Evolutionary conservation across 306 rosid genomes (phyloP).

Genomic region (Benincasa hispida): DNA sequence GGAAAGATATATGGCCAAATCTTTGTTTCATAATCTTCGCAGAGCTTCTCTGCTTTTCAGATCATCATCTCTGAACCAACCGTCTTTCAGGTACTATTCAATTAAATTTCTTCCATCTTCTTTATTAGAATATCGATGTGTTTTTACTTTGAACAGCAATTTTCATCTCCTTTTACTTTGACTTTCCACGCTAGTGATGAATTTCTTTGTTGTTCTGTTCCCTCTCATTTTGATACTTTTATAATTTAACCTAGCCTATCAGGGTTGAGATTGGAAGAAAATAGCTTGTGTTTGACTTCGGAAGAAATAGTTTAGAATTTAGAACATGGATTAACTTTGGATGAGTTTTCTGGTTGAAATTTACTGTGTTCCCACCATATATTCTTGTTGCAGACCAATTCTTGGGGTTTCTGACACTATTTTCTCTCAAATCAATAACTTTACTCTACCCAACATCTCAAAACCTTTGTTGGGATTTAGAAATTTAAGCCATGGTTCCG

Average conservation of each 20-base stretch:
- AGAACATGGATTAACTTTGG: not conserved
- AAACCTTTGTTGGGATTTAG: conserved; percentile 33
- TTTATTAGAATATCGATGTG: not conserved
- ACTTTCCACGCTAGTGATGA: not conserved
- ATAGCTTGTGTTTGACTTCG: not conserved
- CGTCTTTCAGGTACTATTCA: conserved; percentile 30
- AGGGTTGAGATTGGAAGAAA: not conserved
- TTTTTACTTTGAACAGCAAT: not conserved
- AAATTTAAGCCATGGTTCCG: conserved; percentile 55
- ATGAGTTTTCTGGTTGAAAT: not conserved
- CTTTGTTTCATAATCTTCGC: conserved; percentile 26
- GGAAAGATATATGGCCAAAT: conserved; percentile 34
- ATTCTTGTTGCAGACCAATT: conserved; percentile 35
- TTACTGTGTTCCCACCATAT: not conserved
- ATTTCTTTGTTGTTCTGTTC: not conserved
- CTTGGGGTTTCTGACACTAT: conserved; percentile 16
- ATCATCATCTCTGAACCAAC: conserved; percentile 14
- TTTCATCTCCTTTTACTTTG: not conserved
- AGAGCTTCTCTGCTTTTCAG: conserved; percentile 39
- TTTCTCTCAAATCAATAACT: conserved; percentile 13
- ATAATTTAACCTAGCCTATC: not conserved
- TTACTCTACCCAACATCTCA: conserved; percentile 8
- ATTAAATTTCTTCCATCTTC: not conserved
- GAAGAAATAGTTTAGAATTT: not conserved
- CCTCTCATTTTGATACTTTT: not conserved